These are phyloP conservation scores for Mrakia frigida DNA, from an alignment of 768 basidiomycete genomes.

Conservation along the genomic window DNA sequence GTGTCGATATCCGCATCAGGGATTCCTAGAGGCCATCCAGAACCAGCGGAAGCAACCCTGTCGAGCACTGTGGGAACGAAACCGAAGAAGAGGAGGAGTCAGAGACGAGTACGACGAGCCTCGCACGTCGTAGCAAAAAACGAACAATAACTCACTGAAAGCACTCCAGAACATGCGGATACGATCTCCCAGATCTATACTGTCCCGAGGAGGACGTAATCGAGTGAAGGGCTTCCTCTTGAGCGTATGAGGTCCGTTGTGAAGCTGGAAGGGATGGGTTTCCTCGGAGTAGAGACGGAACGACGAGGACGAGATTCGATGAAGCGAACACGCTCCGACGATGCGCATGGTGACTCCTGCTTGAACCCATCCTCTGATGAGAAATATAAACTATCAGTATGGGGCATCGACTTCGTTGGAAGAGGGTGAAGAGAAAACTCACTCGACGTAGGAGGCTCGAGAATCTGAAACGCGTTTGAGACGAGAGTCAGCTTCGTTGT, in stretches of 20 bases:
- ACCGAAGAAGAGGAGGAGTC: not conserved
- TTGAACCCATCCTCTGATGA: not conserved
- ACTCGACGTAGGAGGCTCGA: not conserved
- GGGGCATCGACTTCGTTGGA: not conserved
- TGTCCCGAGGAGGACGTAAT: not conserved
- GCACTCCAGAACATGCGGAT: not conserved
- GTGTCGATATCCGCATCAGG: not conserved
- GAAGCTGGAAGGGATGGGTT: not conserved
- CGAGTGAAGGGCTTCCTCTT: not conserved
- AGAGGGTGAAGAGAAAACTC: not conserved
- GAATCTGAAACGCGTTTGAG: not conserved
- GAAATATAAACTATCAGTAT: not conserved
- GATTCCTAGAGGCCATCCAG: not conserved
- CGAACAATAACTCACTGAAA: not conserved
- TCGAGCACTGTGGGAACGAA: not conserved
- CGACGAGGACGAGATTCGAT: not conserved
- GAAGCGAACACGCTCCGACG: not conserved
- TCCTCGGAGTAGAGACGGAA: not conserved
- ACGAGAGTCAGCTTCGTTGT: not conserved
- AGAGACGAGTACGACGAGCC: too few species aligned
- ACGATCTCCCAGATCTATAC: not conserved
- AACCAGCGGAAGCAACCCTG: not conserved
- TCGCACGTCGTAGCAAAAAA: not conserved
- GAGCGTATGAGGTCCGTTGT: not conserved
- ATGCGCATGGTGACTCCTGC: not conserved